phyloP scores from a whole-genome alignment of 257 asterid species.

The Verbena officinalis region DNA sequence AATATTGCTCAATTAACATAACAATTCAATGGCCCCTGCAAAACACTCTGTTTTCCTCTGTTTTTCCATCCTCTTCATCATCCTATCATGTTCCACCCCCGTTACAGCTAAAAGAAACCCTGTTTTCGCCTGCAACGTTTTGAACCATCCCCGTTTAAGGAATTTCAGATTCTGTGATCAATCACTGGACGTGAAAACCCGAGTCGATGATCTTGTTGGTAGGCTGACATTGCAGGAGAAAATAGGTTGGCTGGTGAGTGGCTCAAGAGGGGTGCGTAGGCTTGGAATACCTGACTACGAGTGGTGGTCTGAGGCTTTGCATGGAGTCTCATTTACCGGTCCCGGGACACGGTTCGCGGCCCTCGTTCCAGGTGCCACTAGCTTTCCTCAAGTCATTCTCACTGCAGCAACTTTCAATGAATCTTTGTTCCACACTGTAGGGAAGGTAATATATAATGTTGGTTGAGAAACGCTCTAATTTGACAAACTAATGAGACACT shows the following conservation, averaged over 20 bases:
- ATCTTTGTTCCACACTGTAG: slow-evolving; percentile 39
- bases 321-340: slow-evolving; percentile 49
- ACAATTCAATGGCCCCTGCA: slow-evolving; percentile 49
- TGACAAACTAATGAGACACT: no score
- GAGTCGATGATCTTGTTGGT: slow-evolving; percentile 53
- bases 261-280: slow-evolving; percentile 37
- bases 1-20: slow-evolving; percentile 14
- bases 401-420: slow-evolving; percentile 54
- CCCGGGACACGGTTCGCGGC: slow-evolving; percentile 42
- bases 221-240: slow-evolving; percentile 58
- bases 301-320: slow-evolving; percentile 71
- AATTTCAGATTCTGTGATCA: slow-evolving; percentile 51
- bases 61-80: slow-evolving; percentile 22
- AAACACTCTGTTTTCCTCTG: slow-evolving; percentile 35
- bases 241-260: slow-evolving; percentile 48
- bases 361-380: slow-evolving; percentile 49
- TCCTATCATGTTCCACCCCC: neutral
- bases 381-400: slow-evolving; percentile 55
- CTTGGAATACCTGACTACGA: slow-evolving; percentile 56
- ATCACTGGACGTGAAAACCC: slow-evolving; percentile 36
- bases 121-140: slow-evolving; percentile 52
- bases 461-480: no score
- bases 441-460: slow-evolving; percentile 56
- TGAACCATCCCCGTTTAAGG: slow-evolving; percentile 40
- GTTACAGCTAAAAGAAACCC: slow-evolving; percentile 37